Conservation (phyloP, 2,329 filamentous ascomycete species). For the Diplocarpon mali region DNA sequence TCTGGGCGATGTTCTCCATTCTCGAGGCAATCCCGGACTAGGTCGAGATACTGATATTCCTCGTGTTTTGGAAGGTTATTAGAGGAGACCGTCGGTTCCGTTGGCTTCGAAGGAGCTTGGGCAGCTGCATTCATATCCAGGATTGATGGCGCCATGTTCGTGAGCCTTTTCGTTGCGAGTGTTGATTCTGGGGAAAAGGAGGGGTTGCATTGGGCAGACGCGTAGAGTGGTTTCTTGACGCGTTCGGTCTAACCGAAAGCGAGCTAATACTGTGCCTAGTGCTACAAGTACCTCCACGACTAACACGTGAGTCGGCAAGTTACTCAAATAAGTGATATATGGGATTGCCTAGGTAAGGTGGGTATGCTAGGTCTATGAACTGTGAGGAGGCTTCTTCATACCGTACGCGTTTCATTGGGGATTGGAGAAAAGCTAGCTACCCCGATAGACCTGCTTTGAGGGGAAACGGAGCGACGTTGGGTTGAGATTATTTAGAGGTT, state of each 20-base stretch:
- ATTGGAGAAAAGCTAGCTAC: no score
- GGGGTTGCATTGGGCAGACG: not conserved
- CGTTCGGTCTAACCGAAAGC: not conserved
- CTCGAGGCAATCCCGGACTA: slow-evolving; percentile 75
- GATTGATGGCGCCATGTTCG: slow-evolving; percentile 16
- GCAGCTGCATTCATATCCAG: slow-evolving; percentile 10
- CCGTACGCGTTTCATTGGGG: no score
- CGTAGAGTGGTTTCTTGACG: slow-evolving; percentile 4
- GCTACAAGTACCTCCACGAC: no score
- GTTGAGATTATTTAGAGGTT: no score
- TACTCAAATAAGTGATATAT: no score
- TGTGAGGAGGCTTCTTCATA: no score
- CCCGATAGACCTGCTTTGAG: no score
- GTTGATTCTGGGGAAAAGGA: not conserved
- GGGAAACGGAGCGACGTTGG: no score
- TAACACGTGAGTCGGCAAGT: no score
- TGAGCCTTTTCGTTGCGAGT: not conserved
- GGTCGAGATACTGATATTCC: slow-evolving; percentile 86
- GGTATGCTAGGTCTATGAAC: no score
- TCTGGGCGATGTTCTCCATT: slow-evolving; percentile 83
- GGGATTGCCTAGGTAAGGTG: no score
- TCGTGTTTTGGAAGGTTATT: slow-evolving; percentile 44
- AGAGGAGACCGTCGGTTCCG: not conserved
- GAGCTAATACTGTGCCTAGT: no score
- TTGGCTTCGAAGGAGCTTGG: slow-evolving; percentile 1